Base-by-base conservation (phyloP, 768 basidiomycete species). In the Trametes sanguinea region DNA sequence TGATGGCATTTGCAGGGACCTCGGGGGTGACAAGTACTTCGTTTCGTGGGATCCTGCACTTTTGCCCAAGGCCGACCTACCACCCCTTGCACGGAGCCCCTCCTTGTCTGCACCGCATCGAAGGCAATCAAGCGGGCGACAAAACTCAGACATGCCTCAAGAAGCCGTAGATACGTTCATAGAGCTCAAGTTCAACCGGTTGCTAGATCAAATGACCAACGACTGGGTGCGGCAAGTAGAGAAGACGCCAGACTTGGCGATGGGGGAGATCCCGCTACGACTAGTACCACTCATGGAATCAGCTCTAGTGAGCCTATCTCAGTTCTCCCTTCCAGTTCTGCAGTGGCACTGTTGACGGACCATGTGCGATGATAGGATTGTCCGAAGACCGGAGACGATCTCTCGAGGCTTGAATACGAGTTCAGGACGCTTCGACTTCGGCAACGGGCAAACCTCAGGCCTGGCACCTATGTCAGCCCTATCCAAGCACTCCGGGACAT, bases 21-120 rank as follows among this genome's bases (percentile, higher is more conserved):
- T 67, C 14, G 66, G 64, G 16, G 66, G 66, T 0, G 66, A 67
- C 30, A 51, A 40, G 17, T 67, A 67, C 50, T 61, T 67, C 14
- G 54, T 64, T 8, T 16, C 50, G 1, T 67, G 66, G 66, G 63
- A 67, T 13, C 62, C 62, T 1, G n/a, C 51, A 11, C 40, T 67
- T 5, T 32, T 64, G 2, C 57, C 63, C 27, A 17, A 33, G 10
- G 4, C 7, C 1, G 40, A 51, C 22, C 32, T 42, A 0, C 0
- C 13, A n/a, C 60, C 62, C 11, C 27, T 59, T 14, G 11, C 43
- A 11, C 55, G 66, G 29, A 44, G 44, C 1, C 51, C n/a, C 2
- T 5, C 55, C 6, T 30, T 32, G 9, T 47, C 54, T 14, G 51
- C 56, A 4, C 22, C 32, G 14, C 32, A 43, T 22, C 1, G 13